Conservation (phyloP, 2,329 filamentous ascomycete genomes). For the Diplodia mutila region DNA sequence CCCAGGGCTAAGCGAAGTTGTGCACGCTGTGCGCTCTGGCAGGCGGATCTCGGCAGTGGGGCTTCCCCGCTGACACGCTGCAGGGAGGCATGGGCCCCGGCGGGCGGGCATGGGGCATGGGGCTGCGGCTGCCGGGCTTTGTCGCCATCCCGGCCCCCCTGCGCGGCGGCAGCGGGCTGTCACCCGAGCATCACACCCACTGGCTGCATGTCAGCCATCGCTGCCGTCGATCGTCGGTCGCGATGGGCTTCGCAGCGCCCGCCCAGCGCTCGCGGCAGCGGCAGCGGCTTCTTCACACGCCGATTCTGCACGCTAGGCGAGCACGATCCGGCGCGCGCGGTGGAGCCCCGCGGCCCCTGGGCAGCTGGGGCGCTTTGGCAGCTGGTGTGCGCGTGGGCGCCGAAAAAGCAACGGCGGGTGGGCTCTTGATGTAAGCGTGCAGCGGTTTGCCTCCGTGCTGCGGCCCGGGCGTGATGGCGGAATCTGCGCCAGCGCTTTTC, state of each 20-base stretch:
- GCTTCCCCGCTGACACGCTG: conserved; percentile 20
- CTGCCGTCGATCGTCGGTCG: conserved; percentile 12
- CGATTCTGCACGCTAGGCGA: conserved; percentile 20
- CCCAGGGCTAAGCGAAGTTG: conserved; percentile 19
- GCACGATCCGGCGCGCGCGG: conserved; percentile 10
- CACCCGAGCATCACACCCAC: conserved; percentile 18
- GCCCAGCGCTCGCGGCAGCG: too few species aligned
- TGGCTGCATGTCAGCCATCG: conserved; percentile 19
- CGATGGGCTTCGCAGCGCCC: too few species aligned
- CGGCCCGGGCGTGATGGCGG: conserved; percentile 19
- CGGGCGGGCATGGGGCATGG: not conserved
- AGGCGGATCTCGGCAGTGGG: conserved; percentile 26
- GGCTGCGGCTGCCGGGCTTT: not conserved
- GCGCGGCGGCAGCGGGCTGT: conserved; percentile 16
- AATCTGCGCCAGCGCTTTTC: conserved; percentile 12
- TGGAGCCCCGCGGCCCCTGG: not conserved
- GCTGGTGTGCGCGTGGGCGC: not conserved
- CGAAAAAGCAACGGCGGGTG: conserved; percentile 19
- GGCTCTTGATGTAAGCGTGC: conserved; percentile 23
- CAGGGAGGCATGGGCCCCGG: conserved; percentile 1
- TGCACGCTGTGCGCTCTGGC: conserved; percentile 17
- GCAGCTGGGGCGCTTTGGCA: not conserved
- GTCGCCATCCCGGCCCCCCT: conserved; percentile 10
- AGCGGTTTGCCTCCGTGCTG: conserved; percentile 17
- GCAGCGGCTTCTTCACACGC: not conserved